phyloP scores from a whole-genome alignment of 106 monocot species.

The Dioscorea alata region DNA sequence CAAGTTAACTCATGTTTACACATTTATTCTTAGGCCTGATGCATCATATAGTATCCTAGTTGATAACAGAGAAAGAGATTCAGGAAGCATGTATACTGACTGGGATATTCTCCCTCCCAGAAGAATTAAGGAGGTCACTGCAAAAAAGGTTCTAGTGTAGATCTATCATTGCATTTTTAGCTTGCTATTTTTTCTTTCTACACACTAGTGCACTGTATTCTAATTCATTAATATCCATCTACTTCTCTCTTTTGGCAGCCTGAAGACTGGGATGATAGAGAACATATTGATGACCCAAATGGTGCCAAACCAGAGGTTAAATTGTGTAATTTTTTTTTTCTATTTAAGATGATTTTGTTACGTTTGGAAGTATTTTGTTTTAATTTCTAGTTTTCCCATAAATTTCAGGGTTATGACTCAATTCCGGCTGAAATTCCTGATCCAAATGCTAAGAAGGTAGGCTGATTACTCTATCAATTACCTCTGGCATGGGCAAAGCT shows the following conservation, averaged over 20 bases:
- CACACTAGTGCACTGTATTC: too few species aligned
- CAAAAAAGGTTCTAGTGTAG: constrained; percentile 62
- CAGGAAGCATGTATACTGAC: constrained; percentile 94
- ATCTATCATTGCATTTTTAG: too few species aligned
- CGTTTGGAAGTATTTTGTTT: not conserved
- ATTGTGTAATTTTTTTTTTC: not conserved
- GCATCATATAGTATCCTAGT: constrained; percentile 81
- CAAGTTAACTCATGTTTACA: constrained; percentile 90
- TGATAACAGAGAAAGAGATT: constrained; percentile 97
- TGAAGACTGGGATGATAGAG: constrained; percentile 83
- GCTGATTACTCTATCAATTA: not conserved
- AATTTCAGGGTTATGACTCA: constrained; percentile 83
- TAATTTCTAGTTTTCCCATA: constrained; percentile 14
- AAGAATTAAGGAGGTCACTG: constrained; percentile 76
- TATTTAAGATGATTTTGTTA: not conserved
- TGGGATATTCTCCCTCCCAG: constrained; percentile 99
- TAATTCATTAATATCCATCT: too few species aligned
- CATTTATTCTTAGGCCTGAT: constrained; percentile 94
- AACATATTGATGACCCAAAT: constrained; percentile 87
- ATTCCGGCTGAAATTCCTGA: constrained; percentile 88
- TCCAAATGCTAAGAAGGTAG: not conserved
- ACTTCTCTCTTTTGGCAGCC: constrained; percentile 42
- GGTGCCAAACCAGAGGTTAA: constrained; percentile 83
- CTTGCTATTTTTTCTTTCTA: too few species aligned
- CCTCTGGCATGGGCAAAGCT: not conserved